Base-by-base conservation (phyloP, 2,329 filamentous ascomycete species). In the Cordyceps militaris region DNA sequence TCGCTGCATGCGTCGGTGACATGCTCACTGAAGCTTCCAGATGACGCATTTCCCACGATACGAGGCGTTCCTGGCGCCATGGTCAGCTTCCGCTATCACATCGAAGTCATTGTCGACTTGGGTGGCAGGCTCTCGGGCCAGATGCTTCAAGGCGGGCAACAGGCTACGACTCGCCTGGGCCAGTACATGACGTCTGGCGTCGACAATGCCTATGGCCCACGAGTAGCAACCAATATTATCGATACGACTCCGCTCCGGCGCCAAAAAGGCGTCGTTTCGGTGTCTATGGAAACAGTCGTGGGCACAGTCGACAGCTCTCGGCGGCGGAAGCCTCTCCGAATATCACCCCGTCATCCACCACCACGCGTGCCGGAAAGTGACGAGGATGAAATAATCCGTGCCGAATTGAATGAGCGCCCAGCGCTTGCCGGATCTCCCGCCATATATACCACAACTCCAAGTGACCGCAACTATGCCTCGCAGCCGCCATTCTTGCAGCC, bases 81-180 rank as follows among this genome's bases (percentile, higher is more conserved):
- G 86, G 94, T 99, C 63, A 91, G 87, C 65, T 97, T 99, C 76
- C 90, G 87, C 64, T 97, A 99, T 67, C 89, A 92, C 63, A 81
- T 97, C 21, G 94, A 99, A 71, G 89, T 97, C 2, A 86, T 97
- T 28, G 84, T 97, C 23, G 94, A 99, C 68, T 79, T 97, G 0
- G 92, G 94, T 48, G 93, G 93, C 38, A 94, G 91, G 68, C 75
- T 97, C 42, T 83, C 86, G 1, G 84, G 83, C n/a, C 84, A 91
- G 61, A 71, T 59, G 36, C 40, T 84, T 52, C 87, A 91, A 65
- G 80, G 85, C 43, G 81, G 85, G 19, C 81, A 82, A 74, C 68
- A 79, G 63, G 63, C 65, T 75, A 66, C 74, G 73, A 67, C 72
- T 70, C 64, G 76, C 66, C 56, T 68, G 65, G 30, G 70, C 69